A percentile compares a stretch with the other conserved stretches of the same genome.
phyloP scores from a whole-genome alignment of 306 rosid species.

The Hylodesmum podocarpum region DNA sequence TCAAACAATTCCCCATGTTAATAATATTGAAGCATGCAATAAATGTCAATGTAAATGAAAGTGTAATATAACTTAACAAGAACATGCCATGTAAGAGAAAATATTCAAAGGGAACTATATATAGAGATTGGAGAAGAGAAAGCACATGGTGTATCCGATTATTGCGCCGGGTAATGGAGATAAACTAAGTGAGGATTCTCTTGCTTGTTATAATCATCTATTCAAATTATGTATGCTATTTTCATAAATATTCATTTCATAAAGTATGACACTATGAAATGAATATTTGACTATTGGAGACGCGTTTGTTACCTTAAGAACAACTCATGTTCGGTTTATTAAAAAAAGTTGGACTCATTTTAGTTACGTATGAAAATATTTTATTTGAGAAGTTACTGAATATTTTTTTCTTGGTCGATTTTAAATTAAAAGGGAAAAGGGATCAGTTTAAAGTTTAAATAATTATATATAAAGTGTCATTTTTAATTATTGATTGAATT shows the following conservation, averaged over 20 bases:
- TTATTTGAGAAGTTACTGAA: neutral
- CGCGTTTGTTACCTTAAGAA: conserved; percentile 16
- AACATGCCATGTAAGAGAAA: neutral
- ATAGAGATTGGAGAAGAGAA: conserved; percentile 17
- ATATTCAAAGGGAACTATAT: neutral
- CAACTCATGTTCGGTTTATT: neutral
- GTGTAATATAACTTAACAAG: neutral
- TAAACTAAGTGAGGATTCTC: conserved; percentile 29
- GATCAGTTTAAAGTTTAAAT: neutral
- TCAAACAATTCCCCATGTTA: conserved; percentile 80
- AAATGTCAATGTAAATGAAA: too few species aligned
- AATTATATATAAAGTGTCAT: neutral
- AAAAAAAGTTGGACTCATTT: neutral
- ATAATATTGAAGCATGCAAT: neutral
- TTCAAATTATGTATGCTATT: neutral
- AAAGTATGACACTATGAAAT: neutral
- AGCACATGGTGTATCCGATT: conserved; percentile 79
- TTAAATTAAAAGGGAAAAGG: neutral
- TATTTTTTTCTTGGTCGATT: neutral
- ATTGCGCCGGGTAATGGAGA: conserved; percentile 54
- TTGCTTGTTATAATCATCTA: conserved; percentile 27
- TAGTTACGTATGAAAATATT: neutral
- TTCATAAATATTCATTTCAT: conserved; percentile 13
- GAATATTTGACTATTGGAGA: conserved; percentile 7
- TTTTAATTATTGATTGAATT: neutral